These are phyloP conservation scores for Spizellomyces sp. DNA, from an alignment of 192 early-diverging fungal species.

Conservation along the genomic window DNA sequence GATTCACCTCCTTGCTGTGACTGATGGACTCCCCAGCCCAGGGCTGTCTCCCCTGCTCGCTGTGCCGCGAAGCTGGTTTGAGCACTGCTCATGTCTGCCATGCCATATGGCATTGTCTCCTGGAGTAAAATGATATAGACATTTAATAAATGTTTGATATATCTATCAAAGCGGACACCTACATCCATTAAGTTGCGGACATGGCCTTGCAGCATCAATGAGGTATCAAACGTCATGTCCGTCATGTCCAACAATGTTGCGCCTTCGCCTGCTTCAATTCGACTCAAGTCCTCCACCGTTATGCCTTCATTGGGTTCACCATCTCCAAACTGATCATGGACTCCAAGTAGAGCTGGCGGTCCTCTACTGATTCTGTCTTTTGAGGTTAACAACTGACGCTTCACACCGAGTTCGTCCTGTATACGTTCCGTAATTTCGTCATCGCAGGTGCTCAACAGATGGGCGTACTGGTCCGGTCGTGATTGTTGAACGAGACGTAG, in stretches of 20 bases:
- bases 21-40: too few relatives aligned
- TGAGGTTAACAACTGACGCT: background rate
- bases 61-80: background rate
- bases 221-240: conserved; percentile 12
- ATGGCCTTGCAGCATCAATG: background rate
- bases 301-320: background rate
- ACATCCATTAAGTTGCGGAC: conserved; percentile 5
- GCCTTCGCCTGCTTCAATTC: conserved; percentile 13
- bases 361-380: background rate
- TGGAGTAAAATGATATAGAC: background rate
- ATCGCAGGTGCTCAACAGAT: background rate
- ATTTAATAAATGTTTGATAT: too few relatives aligned
- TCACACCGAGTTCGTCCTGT: background rate
- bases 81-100: conserved; percentile 9
- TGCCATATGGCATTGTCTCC: conserved; percentile 25
- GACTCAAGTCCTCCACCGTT: conserved; percentile 1
- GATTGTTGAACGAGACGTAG: background rate
- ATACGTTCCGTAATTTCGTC: background rate
- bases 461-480: background rate
- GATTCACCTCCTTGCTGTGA: too few relatives aligned
- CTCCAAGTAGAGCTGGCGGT: too few relatives aligned
- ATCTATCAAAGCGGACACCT: background rate
- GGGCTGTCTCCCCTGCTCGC: background rate
- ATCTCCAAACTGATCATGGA: too few relatives aligned
- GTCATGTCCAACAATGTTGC: conserved; percentile 3